A percentile compares a stretch with the other conserved stretches of the same genome.
These are phyloP conservation scores for Lactarius psammicola DNA, from an alignment of 768 basidiomycete genomes.

Conservation along the genomic window DNA sequence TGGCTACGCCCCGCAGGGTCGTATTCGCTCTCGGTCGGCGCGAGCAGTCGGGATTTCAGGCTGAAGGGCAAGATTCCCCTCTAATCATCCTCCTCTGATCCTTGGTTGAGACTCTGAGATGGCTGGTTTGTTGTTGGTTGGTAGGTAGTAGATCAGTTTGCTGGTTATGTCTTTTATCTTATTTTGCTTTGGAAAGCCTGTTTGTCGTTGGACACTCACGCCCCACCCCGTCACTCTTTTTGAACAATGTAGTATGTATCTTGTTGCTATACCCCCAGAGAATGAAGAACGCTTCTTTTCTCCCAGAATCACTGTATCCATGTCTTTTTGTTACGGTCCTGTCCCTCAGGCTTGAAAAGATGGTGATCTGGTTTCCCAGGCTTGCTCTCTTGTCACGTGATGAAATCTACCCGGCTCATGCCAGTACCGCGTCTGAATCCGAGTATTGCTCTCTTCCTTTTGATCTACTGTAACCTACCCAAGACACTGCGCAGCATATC, in stretches of 20 bases:
- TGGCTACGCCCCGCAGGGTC: slow-evolving; percentile 37
- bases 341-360: neutral
- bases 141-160: too few relatives aligned
- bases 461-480: too few relatives aligned
- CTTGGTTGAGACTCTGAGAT: neutral
- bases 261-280: neutral
- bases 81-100: neutral
- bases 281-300: neutral
- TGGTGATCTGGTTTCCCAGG: neutral
- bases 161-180: neutral
- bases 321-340: neutral
- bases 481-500: too few relatives aligned
- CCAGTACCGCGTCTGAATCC: too few relatives aligned
- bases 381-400: neutral
- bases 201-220: too few relatives aligned
- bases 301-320: neutral
- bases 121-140: neutral
- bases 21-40: slow-evolving; percentile 36
- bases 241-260: neutral
- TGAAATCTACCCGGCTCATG: neutral
- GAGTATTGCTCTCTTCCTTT: too few relatives aligned
- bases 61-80: slow-evolving; percentile 12
- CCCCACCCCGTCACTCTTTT: neutral
- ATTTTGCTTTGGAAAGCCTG: neutral
- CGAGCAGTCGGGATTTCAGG: slow-evolving; percentile 27